Conservation (phyloP, 2,329 filamentous ascomycete species). For the Atkinsonella texensis region DNA sequence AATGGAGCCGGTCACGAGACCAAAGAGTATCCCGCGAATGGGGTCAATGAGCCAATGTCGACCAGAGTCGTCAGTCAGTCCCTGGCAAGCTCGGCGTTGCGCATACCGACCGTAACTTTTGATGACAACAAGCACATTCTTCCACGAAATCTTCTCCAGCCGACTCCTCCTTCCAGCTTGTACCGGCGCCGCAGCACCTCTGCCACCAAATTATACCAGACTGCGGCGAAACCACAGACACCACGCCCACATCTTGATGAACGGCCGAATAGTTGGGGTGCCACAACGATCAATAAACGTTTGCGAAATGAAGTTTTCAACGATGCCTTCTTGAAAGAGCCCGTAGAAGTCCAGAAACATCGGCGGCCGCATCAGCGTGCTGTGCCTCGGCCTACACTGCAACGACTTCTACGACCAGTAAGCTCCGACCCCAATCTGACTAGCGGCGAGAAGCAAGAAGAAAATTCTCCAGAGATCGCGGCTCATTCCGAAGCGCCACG, state of each 20-base stretch:
- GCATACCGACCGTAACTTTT: constrained; percentile 82
- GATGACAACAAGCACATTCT: constrained; percentile 92
- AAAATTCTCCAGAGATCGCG: not conserved
- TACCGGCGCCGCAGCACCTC: constrained; percentile 23
- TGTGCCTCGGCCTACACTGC: constrained; percentile 41
- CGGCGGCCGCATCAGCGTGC: constrained; percentile 57
- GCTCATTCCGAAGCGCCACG: not conserved
- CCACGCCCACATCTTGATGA: constrained; percentile 35
- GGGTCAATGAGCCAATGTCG: constrained; percentile 10
- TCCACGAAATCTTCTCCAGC: constrained; percentile 67
- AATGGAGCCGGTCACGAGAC: constrained; percentile 3
- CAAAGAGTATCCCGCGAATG: constrained; percentile 8
- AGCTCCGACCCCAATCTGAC: constrained; percentile 32
- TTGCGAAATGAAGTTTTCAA: constrained; percentile 85
- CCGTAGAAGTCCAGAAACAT: constrained; percentile 69
- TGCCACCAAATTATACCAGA: constrained; percentile 13
- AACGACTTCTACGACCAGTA: constrained; percentile 31
- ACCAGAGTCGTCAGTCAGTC: constrained; percentile 57
- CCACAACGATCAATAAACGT: constrained; percentile 79
- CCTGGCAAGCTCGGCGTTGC: constrained; percentile 49
- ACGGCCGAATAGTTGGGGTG: constrained; percentile 66
- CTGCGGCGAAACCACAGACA: constrained; percentile 7
- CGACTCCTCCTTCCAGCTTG: constrained; percentile 30
- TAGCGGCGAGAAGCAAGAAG: constrained; percentile 1
- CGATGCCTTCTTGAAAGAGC: constrained; percentile 78